Evolutionary conservation across 2,329 filamentous ascomycete genomes (phyloP), one percentile per base, ranked within the genome.

Genomic region (Aspergillus fumigatiaffinis): DNA sequence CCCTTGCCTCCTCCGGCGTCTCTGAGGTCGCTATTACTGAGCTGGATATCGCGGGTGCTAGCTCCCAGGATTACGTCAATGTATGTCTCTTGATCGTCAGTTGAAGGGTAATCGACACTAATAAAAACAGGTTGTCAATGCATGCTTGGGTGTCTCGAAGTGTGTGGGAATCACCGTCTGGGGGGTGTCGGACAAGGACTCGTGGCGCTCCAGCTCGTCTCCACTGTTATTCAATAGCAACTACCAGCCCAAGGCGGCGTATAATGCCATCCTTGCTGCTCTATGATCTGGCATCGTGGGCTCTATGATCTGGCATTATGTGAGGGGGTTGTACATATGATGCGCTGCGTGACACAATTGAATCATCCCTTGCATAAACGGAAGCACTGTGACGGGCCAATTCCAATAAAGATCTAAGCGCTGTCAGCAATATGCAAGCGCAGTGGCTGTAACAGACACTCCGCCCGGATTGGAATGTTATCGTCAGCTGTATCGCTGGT

Each of bases 141-240:
- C 82, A 6, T 90, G 87, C 64, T 68, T 87, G 32, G 73, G 79
- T 21, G 75, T 85, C 50, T 58, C 76, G 6, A 83, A 85, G 68
- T 89, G 87, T 67, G 80, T 87, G 3, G 85, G 86, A 52, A 82
- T 89, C 59, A 89, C 86, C 0, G 83, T 87, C 44, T 89, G 87
- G 79, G 79, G 79, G 26, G 71, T 80, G 1, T 64, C 71, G 21
- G 79, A 81, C 63, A 64, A 60, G 66, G 71, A 80, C 59, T 72
- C 66, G 25, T 81, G 79, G 78, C 71, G 76, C 47, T 63, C 71
- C 4, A 61, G 56, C 21, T 59, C 54, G 23, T 72, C 49, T 7
- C 77, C 78, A 7, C 61, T 79, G 62, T 60, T 81, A 38, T 81
- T 79, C 48, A 75, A 79, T 60, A 58, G 50, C 10, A 71, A 62